Evolutionary conservation across 176 grass and related monocot genomes (phyloP), one percentile per base, ranked within the genome.

Genomic region (Avena insularis): DNA sequence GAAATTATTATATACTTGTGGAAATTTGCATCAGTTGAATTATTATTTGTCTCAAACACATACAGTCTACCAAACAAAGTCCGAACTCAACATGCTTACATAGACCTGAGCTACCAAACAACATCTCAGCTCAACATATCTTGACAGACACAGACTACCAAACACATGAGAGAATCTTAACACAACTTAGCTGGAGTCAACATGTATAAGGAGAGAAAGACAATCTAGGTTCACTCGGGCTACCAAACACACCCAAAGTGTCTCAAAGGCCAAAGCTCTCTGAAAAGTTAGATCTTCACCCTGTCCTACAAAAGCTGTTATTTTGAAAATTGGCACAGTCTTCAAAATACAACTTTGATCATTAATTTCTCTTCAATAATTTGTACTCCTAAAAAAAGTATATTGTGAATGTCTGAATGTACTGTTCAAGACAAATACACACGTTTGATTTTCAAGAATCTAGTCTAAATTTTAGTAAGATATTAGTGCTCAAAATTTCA

Each of bases 311-410:
- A 50, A 75, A 75, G n/a, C 21, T 27, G 46, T 14, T 25, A 50
- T 75, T 75, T 50, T 49, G 47, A 46, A 75, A 46, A 75, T 50
- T 25, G 21, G 45, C 45, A 12, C 20, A 23, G n/a, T 49, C 43
- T 73, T 47, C 69, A 73, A 47, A 75, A 75, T 75, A 75, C 71
- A 74, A 49, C 20, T 74, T 74, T 12, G 71, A 49, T 14, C 71
- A 3, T 27, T 74, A 50, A 74, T 48, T 73, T 74, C 12, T 74
- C n/a, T 74, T 49, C 45, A 49, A 74, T 74, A 50, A 48, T 74
- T 23, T 74, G 49, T 27, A 49, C 40, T 43, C 40, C 40, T 43
- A 47, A 72, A 47, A 40, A 74, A 48, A 25, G 21, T 4, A 50
- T 50, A 75, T 15, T 75, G 46, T 8, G 12, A 14, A 65, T 65